phyloP scores from a whole-genome alignment of 495 filamentous ascomycete genomes.

The Penicillium antarcticum region DNA sequence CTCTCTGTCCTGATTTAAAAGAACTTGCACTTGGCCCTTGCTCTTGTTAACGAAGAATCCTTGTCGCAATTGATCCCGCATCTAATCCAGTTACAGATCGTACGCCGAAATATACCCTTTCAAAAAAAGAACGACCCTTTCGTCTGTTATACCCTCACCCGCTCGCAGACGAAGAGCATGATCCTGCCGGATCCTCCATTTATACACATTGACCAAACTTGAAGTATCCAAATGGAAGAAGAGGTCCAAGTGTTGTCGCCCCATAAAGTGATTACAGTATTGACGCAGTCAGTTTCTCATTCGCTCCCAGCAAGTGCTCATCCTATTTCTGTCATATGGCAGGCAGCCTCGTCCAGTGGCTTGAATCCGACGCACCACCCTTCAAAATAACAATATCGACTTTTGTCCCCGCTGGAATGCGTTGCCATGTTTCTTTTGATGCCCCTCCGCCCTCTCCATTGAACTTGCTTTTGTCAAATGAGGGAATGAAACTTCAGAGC shows the following conservation, averaged over 20 bases:
- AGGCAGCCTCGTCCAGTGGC: neutral
- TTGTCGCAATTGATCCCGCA: conserved; percentile 7
- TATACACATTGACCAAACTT: conserved; percentile 16
- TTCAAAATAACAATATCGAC: conserved; percentile 17
- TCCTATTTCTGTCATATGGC: conserved; percentile 2
- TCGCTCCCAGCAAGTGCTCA: conserved; percentile 9
- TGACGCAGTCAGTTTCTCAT: conserved; percentile 6
- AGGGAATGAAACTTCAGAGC: conserved; percentile 9
- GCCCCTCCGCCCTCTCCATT: conserved; percentile 16
- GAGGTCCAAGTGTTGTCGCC: conserved; percentile 11
- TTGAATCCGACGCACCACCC: conserved; percentile 20
- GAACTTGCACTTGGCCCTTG: conserved; percentile 10
- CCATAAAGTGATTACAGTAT: conserved; percentile 17
- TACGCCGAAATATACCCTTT: conserved; percentile 18
- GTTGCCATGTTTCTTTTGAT: conserved; percentile 5
- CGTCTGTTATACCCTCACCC: conserved; percentile 10
- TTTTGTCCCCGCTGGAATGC: neutral
- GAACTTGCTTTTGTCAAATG: conserved; percentile 19
- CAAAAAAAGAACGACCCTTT: conserved; percentile 11
- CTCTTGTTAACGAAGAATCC: conserved; percentile 1
- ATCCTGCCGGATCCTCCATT: conserved; percentile 15
- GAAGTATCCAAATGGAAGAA: conserved; percentile 15
- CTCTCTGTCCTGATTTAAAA: conserved; percentile 7
- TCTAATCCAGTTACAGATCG: conserved; percentile 14
- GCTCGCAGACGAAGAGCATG: conserved; percentile 7